Evolutionary conservation across 2,329 filamentous ascomycete species (phyloP).

Genomic region (Thermothelomyces thermophilus): DNA sequence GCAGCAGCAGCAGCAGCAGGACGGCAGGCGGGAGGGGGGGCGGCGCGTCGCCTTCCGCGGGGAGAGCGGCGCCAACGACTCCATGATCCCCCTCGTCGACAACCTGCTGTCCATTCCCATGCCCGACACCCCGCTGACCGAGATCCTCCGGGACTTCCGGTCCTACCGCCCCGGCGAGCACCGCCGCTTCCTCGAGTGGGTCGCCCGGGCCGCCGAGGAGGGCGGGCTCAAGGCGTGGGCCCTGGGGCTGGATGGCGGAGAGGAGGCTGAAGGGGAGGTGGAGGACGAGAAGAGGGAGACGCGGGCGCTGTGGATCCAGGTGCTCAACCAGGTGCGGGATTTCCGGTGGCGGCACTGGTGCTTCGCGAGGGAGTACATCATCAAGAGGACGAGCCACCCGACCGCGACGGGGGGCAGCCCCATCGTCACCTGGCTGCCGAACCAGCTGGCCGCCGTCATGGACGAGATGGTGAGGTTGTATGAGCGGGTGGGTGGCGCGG

Average conservation of each 20-base stretch:
- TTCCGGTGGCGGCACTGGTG: constrained; percentile 84
- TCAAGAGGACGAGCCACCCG: constrained; percentile 69
- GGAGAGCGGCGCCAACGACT: constrained; percentile 90
- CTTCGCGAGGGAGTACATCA: constrained; percentile 77
- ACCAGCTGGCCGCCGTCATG: constrained; percentile 70
- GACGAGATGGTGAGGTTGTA: constrained; percentile 58
- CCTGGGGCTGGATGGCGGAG: constrained; percentile 63
- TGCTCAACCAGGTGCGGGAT: constrained; percentile 69
- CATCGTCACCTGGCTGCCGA: constrained; percentile 79
- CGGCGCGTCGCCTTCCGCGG: constrained; percentile 76
- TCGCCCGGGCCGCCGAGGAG: constrained; percentile 45
- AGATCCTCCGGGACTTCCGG: constrained; percentile 82
- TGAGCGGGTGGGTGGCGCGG: constrained; percentile 25
- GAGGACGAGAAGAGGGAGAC: constrained; percentile 89
- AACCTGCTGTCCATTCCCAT: constrained; percentile 80
- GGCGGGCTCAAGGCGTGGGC: constrained; percentile 76
- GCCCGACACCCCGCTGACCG: constrained; percentile 82
- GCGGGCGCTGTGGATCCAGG: constrained; percentile 61
- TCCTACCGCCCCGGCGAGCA: constrained; percentile 86
- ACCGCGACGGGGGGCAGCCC: constrained; percentile 75
- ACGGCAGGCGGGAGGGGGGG: too few species aligned
- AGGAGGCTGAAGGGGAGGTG: constrained; percentile 66
- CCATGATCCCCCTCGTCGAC: constrained; percentile 86
- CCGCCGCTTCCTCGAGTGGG: constrained; percentile 72
- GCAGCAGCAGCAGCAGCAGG: too few species aligned